These are phyloP conservation scores for Gypsophila paniculata DNA, from an alignment of 179 eudicot genomes.

Conservation along the genomic window DNA sequence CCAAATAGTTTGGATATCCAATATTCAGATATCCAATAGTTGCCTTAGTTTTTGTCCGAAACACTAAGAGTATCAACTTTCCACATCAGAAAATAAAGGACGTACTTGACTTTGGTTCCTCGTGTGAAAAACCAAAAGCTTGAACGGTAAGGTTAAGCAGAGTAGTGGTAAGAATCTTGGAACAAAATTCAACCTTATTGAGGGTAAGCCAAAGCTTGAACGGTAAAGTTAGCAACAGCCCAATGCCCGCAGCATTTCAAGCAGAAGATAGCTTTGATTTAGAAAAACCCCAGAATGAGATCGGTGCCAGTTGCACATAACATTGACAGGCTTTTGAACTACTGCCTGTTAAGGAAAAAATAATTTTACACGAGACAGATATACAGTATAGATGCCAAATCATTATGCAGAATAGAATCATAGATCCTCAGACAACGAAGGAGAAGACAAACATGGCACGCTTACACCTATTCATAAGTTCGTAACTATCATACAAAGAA, in stretches of 20 bases:
- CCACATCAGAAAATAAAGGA: too few species aligned
- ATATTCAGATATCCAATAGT: too few species aligned
- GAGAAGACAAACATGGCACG: not conserved
- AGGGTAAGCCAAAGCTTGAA: too few species aligned
- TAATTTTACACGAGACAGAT: not conserved
- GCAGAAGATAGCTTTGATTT: not conserved
- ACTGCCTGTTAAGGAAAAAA: constrained; percentile 47
- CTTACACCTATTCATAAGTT: not conserved
- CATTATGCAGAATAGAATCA: not conserved
- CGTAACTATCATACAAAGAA: not conserved
- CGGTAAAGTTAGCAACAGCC: not conserved
- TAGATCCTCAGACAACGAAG: not conserved
- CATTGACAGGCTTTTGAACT: constrained; percentile 51
- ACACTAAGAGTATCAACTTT: too few species aligned
- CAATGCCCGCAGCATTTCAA: not conserved
- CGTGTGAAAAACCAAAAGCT: too few species aligned
- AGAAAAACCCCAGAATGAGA: constrained; percentile 40
- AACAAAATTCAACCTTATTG: too few species aligned
- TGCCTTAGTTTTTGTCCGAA: too few species aligned
- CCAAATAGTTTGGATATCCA: too few species aligned
- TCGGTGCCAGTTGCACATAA: constrained; percentile 83
- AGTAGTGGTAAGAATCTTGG: too few species aligned
- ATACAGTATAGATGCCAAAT: not conserved
- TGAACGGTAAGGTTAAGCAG: too few species aligned
- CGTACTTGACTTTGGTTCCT: too few species aligned